These are phyloP conservation scores for Suhomyces anneliseae DNA, from an alignment of 1,139 yeast genomes.

Conservation along the genomic window DNA sequence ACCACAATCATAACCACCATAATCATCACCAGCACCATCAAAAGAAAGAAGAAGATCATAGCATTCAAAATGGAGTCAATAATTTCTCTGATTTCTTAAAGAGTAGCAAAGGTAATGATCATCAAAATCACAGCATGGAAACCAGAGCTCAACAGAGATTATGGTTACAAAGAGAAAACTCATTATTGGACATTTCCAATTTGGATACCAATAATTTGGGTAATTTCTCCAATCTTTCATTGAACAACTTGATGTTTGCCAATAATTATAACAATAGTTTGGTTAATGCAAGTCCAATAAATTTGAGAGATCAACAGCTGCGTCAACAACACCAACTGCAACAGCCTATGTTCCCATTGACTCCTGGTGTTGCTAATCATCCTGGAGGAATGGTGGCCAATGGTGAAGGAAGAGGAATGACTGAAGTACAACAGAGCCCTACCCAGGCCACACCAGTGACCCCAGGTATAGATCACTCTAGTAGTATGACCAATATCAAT, in stretches of 20 bases:
- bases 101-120: constrained; percentile 14
- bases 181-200: constrained; percentile 56
- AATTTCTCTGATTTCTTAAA: constrained; percentile 36
- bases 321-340: constrained; percentile 5
- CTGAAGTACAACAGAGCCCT: not conserved
- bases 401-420: constrained; percentile 1
- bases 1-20: not conserved
- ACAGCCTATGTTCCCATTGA: constrained; percentile 10
- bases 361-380: constrained; percentile 12
- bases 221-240: constrained; percentile 45
- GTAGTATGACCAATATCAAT: constrained; percentile 24
- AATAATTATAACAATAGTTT: constrained; percentile 28
- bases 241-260: constrained; percentile 49
- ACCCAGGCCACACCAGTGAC: not conserved
- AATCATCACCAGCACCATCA: not conserved
- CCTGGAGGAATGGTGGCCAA: constrained; percentile 1
- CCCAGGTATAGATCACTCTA: constrained; percentile 6
- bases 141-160: constrained; percentile 80
- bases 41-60: not conserved
- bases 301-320: constrained; percentile 3
- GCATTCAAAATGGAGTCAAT: constrained; percentile 25
- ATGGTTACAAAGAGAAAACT: constrained; percentile 80
- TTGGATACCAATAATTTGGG: constrained; percentile 34
- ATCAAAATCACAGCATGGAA: constrained; percentile 28
- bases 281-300: constrained; percentile 7